phyloP scores from a whole-genome alignment of 2,329 filamentous ascomycete genomes.

The Trichoderma breve region DNA sequence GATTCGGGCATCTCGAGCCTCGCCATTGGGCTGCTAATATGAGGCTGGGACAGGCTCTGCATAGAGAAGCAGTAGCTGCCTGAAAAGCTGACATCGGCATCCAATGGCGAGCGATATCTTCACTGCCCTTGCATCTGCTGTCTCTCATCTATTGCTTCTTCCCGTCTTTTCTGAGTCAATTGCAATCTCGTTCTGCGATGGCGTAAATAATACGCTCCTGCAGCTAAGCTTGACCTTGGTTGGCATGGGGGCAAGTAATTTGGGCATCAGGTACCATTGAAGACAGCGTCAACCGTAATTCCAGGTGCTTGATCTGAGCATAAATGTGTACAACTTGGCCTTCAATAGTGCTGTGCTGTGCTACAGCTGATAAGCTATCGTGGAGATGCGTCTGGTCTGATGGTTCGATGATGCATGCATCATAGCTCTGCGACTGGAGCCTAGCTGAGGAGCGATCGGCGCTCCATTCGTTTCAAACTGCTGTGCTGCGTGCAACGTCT shows the following conservation, averaged over 20 bases:
- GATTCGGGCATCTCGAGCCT: neutral
- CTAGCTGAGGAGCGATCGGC: neutral
- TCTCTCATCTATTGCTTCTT: neutral
- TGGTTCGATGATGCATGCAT: neutral
- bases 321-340: neutral
- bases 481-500: neutral
- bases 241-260: neutral
- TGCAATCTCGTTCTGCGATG: neutral
- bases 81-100: neutral
- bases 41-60: neutral
- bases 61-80: neutral
- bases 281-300: neutral
- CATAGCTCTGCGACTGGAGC: neutral
- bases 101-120: neutral
- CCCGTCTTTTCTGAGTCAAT: neutral
- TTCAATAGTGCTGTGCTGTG: neutral
- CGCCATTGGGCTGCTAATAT: neutral
- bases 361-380: neutral
- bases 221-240: neutral
- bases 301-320: neutral
- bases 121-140: slow-evolving; percentile 3
- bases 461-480: neutral
- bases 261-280: neutral
- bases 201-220: neutral
- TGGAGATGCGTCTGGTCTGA: neutral